These are phyloP conservation scores for Citrullus colocynthis DNA, from an alignment of 306 rosid species.

Conservation along the genomic window DNA sequence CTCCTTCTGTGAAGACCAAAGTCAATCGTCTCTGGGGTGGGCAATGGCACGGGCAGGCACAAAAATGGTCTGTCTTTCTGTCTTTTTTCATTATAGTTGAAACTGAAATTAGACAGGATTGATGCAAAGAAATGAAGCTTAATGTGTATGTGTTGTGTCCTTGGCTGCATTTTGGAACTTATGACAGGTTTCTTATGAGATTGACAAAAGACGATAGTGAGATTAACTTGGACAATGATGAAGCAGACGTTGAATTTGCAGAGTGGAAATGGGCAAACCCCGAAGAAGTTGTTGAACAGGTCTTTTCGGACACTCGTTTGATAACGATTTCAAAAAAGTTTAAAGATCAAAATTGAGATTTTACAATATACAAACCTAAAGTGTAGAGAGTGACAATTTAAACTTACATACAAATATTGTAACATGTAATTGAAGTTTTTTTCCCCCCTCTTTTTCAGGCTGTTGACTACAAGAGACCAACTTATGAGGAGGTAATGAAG, in stretches of 20 bases:
- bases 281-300: conserved; percentile 87
- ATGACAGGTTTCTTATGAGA: conserved; percentile 76
- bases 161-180: background rate
- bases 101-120: background rate
- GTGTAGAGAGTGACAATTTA: too few relatives aligned
- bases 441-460: conserved; percentile 39
- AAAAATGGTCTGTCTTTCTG: conserved; percentile 53
- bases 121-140: background rate
- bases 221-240: conserved; percentile 70
- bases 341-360: background rate
- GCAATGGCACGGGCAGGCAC: conserved; percentile 99
- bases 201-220: conserved; percentile 60
- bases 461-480: conserved; percentile 94
- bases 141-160: too few relatives aligned
- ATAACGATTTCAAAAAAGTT: background rate
- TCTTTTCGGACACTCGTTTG: background rate
- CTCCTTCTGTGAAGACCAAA: conserved; percentile 88
- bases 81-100: background rate
- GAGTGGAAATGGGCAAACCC: conserved; percentile 98
- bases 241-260: conserved; percentile 83
- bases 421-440: background rate
- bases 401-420: background rate
- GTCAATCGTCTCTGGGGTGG: conserved; percentile 98
- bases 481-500: conserved; percentile 77
- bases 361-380: too few relatives aligned